Base-by-base conservation (phyloP, 148 eudicot genomes). In the Amaranthus palmeri region DNA sequence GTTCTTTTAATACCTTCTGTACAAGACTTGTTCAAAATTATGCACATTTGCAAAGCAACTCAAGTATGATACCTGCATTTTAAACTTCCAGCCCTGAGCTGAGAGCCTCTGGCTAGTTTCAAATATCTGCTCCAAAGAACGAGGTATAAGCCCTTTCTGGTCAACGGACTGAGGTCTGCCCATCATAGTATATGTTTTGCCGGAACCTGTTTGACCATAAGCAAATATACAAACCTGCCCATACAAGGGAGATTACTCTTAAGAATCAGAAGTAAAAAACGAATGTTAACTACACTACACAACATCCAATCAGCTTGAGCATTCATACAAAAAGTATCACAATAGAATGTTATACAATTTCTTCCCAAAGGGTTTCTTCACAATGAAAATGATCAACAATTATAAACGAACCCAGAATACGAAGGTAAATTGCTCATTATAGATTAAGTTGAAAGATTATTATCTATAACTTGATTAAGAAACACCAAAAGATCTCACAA, bases 111-210 rank as follows among this genome's bases (percentile, higher is more conserved):
- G 92, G 62, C 96, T 84, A 68, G 92, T 76, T 71, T 90, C 79
- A 74, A 90, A 90, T 63, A 90, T 81, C 52, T 90, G 96, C 72
- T 90, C 92, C 52, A 90, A 50, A 2, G 96, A 90, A 4, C 96
- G 92, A n/a, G 96, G 96, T 76, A 90, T 90, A 12, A 90, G 76
- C 9, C 96, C 96, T 81, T 90, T 90, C 69, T 87, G 85, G 54
- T 84, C 83, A 18, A 67, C 54, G 65, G 82, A 77, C 68, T 87
- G 90, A 4, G 96, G 96, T 58, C 82, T 72, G 14, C 96, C 96
- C 96, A 90, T 90, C 96, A 90, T 88, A 51, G 92, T 90, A 71
- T 86, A 86, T 0, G 92, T 90, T 72, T 90, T 90, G 10, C 96
- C 96, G 1, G 96, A 90, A 6, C 96, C 96, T 6, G 96, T 90